Evolutionary conservation across 192 early-diverging fungal species (phyloP).

Genomic region (Gonapodya prolifera): DNA sequence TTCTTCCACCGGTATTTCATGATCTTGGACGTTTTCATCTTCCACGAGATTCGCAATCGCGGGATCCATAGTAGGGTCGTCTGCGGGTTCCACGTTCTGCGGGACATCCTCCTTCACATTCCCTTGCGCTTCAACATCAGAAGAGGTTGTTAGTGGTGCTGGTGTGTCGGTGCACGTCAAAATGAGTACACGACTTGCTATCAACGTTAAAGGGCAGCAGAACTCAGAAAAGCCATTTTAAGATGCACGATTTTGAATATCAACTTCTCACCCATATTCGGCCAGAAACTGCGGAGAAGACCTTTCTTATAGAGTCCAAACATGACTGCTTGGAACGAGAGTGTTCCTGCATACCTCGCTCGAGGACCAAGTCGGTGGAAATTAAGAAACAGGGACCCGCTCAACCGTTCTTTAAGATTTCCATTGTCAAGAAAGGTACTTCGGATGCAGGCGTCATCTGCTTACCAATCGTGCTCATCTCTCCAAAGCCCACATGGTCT

Average conservation of each 20-base stretch:
- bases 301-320: neutral
- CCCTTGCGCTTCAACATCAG: conserved; percentile 8
- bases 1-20: conserved; percentile 6
- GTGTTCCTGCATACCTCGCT: neutral
- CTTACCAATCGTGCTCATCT: neutral
- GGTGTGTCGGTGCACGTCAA: conserved; percentile 15
- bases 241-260: no score
- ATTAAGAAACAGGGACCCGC: neutral
- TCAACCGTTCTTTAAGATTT: neutral
- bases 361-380: neutral
- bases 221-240: neutral
- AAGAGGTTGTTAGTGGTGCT: neutral
- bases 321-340: neutral
- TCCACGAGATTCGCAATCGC: conserved; percentile 28
- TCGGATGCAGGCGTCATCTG: neutral
- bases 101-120: conserved; percentile 39
- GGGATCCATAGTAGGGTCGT: neutral
- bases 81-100: conserved; percentile 37
- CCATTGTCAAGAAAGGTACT: neutral
- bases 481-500: neutral
- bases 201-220: neutral
- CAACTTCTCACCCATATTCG: neutral
- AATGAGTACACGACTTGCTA: conserved; percentile 15
- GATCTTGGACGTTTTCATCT: conserved; percentile 7
- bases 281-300: neutral